Evolutionary conservation across 1,284 basidiomycete species (phyloP).

Genomic region (Pterula multifida): DNA sequence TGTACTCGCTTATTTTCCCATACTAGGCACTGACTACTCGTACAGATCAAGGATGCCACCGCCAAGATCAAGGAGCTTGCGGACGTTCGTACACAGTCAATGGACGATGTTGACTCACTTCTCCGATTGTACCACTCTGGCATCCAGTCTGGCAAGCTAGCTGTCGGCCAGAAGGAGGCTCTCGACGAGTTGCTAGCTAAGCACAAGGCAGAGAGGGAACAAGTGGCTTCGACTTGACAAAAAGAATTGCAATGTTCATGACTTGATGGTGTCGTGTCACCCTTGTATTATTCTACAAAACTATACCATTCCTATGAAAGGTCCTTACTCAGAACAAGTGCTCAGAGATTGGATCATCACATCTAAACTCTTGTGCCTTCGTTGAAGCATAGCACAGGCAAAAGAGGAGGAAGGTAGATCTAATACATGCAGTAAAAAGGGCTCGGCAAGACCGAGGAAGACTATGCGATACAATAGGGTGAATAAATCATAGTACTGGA

Average conservation of each 20-base stretch:
- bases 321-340: too few relatives aligned
- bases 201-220: constrained; percentile 34
- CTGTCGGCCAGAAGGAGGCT: constrained; percentile 79
- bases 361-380: too few relatives aligned
- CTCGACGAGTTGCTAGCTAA: constrained; percentile 71
- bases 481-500: too few relatives aligned
- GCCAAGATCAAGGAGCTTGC: constrained; percentile 99
- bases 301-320: too few relatives aligned
- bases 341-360: too few relatives aligned
- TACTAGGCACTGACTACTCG: constrained; percentile 3
- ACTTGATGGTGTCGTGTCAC: too few relatives aligned
- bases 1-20: not conserved
- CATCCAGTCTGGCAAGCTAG: constrained; percentile 78
- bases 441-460: not conserved
- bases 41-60: constrained; percentile 90
- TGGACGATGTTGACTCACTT: constrained; percentile 98
- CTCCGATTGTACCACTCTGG: constrained; percentile 91
- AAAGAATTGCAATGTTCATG: too few relatives aligned
- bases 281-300: too few relatives aligned
- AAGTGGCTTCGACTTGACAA: not conserved
- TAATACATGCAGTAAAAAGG: not conserved
- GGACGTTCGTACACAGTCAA: constrained; percentile 94
- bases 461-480: not conserved
- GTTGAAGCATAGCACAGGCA: too few relatives aligned
- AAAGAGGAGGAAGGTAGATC: too few relatives aligned